Evolutionary conservation across 225 moss, liverwort and hornwort species (phyloP).

Genomic region (Bryoerythrophyllum caledonicum): DNA sequence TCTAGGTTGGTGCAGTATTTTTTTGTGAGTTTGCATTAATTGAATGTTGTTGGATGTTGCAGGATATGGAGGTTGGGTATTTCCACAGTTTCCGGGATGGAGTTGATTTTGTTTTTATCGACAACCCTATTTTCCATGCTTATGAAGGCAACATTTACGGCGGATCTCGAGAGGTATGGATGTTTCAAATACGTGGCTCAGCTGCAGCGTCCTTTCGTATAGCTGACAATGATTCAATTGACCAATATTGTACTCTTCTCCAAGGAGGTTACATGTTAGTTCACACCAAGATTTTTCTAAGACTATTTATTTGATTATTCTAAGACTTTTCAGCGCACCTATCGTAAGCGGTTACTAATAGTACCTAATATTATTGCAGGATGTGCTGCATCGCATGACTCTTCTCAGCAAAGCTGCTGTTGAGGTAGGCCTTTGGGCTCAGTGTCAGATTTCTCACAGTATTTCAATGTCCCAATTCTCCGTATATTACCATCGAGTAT

Average conservation of each 20-base stretch:
- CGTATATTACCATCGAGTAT: too few relatives aligned
- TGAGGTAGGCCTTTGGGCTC: conserved; percentile 46
- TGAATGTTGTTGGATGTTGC: conserved; percentile 39
- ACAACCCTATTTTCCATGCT: conserved; percentile 60
- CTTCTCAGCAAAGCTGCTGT: conserved; percentile 87
- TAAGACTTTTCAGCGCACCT: background rate
- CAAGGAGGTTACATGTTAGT: background rate
- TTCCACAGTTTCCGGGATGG: conserved; percentile 72
- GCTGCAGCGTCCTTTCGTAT: conserved; percentile 10
- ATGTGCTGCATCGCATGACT: conserved; percentile 69
- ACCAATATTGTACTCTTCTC: background rate
- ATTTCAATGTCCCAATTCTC: background rate
- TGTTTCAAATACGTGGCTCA: background rate
- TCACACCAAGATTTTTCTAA: background rate
- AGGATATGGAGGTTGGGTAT: conserved; percentile 74
- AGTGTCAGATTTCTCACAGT: background rate
- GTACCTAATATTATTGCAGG: conserved; percentile 39
- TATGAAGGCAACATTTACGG: conserved; percentile 59
- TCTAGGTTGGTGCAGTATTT: conserved; percentile 1
- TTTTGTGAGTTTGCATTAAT: background rate
- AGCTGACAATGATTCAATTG: background rate
- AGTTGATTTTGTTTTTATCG: conserved; percentile 80
- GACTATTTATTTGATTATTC: background rate
- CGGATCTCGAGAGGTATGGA: conserved; percentile 66
- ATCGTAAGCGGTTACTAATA: conserved; percentile 1